Conservation (phyloP, 495 filamentous ascomycete species). For the Talaromyces proteolyticus region DNA sequence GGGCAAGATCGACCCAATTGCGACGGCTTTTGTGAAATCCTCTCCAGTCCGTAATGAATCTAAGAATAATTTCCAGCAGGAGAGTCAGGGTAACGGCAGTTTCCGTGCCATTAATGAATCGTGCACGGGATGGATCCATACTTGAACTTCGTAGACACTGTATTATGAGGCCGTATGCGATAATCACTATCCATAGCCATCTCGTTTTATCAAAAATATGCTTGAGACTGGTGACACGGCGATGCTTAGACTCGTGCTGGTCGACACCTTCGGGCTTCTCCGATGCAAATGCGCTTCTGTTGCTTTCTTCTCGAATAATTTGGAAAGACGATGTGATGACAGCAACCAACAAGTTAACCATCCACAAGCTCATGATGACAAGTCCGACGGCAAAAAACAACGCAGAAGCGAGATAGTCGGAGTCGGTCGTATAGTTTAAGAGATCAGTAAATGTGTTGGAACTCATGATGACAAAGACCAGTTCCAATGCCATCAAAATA, state of each 20-base stretch:
- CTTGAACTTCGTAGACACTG: conserved; percentile 69
- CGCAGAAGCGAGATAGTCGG: conserved; percentile 81
- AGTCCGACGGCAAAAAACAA: conserved; percentile 82
- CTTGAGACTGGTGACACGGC: conserved; percentile 53
- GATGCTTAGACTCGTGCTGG: conserved; percentile 24
- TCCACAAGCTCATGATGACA: conserved; percentile 92
- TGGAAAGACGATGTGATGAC: conserved; percentile 99
- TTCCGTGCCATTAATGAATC: conserved; percentile 63
- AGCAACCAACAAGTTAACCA: conserved; percentile 93
- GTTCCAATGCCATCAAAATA: conserved; percentile 80
- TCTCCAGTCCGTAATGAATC: conserved; percentile 74
- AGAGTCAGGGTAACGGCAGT: conserved; percentile 73
- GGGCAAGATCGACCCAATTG: conserved; percentile 73
- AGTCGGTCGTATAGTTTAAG: conserved; percentile 87
- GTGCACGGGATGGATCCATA: conserved; percentile 54
- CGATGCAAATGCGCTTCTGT: conserved; percentile 83
- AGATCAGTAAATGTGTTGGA: conserved; percentile 94
- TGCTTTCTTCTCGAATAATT: conserved; percentile 95
- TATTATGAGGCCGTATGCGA: conserved; percentile 67
- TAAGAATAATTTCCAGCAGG: conserved; percentile 73
- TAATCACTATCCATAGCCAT: conserved; percentile 76
- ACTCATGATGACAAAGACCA: conserved; percentile 99
- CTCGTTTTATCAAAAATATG: conserved; percentile 63
- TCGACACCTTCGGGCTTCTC: conserved; percentile 52
- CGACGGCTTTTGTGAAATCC: conserved; percentile 63